phyloP scores from a whole-genome alignment of 2,329 filamentous ascomycete species.

The Colletotrichum sp. region DNA sequence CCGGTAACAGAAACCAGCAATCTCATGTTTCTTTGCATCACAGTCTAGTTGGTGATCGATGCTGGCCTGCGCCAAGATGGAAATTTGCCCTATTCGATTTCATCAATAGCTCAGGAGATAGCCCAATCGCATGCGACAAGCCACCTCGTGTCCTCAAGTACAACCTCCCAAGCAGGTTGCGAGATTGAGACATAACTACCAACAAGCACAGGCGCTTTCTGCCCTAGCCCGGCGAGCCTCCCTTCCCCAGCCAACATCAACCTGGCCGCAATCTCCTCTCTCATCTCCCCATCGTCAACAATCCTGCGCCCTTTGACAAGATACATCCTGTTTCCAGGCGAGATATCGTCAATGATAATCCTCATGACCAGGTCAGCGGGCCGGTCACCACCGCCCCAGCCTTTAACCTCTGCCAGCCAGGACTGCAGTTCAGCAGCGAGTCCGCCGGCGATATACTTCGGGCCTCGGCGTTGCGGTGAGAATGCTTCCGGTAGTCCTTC shows the following conservation, averaged over 20 bases:
- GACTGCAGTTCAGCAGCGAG: conserved; percentile 44
- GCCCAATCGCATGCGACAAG: conserved; percentile 44
- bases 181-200: conserved; percentile 38
- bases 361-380: conserved; percentile 22
- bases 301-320: conserved; percentile 30
- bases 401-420: conserved; percentile 45
- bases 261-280: conserved; percentile 11
- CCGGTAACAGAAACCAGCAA: too few species aligned
- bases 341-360: conserved; percentile 34
- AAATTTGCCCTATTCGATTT: too few species aligned
- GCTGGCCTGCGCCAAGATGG: too few species aligned
- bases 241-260: conserved; percentile 44
- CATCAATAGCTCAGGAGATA: not conserved
- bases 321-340: conserved; percentile 38
- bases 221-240: conserved; percentile 38
- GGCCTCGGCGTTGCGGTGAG: conserved; percentile 39
- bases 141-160: conserved; percentile 36
- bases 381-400: conserved; percentile 27
- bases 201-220: conserved; percentile 27
- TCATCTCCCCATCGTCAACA: not conserved
- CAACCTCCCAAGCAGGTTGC: conserved; percentile 42
- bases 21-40: too few species aligned
- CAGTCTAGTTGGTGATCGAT: too few species aligned
- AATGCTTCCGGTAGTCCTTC: conserved; percentile 32
- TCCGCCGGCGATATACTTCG: conserved; percentile 39